Evolutionary conservation across 345 rosid genomes (phyloP).

Genomic region (Citrus cavaleriei): DNA sequence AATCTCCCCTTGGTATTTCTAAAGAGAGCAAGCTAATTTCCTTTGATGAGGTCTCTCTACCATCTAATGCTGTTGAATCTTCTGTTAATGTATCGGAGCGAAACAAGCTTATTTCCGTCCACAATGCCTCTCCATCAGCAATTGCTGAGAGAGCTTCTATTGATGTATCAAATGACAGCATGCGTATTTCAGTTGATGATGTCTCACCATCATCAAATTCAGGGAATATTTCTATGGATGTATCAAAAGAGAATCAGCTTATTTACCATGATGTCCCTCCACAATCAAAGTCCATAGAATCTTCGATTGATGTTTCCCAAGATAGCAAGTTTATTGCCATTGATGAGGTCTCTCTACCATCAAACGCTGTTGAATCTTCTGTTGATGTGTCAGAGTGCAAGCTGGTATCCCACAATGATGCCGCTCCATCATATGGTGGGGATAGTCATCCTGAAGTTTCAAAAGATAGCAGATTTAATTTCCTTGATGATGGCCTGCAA

Average conservation of each 20-base stretch:
- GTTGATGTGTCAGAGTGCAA: constrained; percentile 17
- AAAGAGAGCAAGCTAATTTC: constrained; percentile 11
- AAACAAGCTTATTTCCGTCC: neutral
- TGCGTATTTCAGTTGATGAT: constrained; percentile 15
- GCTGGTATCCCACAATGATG: constrained; percentile 20
- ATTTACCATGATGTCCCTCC: constrained; percentile 13
- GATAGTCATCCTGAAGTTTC: constrained; percentile 27
- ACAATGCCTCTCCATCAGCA: constrained; percentile 28
- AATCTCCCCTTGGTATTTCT: constrained; percentile 12
- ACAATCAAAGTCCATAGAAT: constrained; percentile 2
- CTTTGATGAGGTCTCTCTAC: constrained; percentile 20
- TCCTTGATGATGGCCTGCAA: constrained; percentile 23
- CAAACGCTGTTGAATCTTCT: constrained; percentile 17
- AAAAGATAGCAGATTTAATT: constrained; percentile 19
- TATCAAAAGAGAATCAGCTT: constrained; percentile 23
- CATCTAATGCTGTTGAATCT: constrained; percentile 10
- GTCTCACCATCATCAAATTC: constrained; percentile 19
- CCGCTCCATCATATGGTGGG: constrained; percentile 15
- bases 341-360: constrained; percentile 24
- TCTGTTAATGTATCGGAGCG: constrained; percentile 10
- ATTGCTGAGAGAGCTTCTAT: constrained; percentile 16
- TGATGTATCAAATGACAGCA: constrained; percentile 26
- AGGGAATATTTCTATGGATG: neutral
- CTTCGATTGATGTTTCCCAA: constrained; percentile 11
- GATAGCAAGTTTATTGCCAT: constrained; percentile 13